Base-by-base conservation (phyloP, 129 eudicot species). In the Rutidosis leptorrhynchoides region DNA sequence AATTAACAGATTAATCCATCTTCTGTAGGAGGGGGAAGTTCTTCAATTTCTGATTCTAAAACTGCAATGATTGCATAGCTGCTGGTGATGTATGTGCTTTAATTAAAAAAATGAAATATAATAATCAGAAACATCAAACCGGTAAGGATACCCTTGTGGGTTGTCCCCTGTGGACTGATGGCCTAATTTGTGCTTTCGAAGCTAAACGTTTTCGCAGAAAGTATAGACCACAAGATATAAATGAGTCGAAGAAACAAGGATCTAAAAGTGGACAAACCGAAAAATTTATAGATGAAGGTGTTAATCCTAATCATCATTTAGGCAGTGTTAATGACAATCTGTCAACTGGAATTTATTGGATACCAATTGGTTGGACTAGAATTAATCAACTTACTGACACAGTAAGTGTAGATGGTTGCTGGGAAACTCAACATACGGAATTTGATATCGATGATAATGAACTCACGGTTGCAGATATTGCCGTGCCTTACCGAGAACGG, bases 161-260 rank as follows among this genome's bases (percentile, higher is more conserved):
- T 52, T 53, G 67, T 59, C 70, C 78, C 46, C 65, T 87, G 17
- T 87, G 95, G 95, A 87, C 88, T 26, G 80, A 84, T 29, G 90
- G 95, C 25, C 85, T 84, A 11, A 72, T 87, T 19, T 87, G 95
- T 69, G 95, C 87, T 16, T 87, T 87, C 58, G 95, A 87, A 70
- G 84, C 76, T 24, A 70, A 79, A 29, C 74, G 75, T 68, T 71
- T 85, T 62, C 72, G 17, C 40, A 77, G 69, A 65, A 84, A 79
- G 65, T 33, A 4, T 25, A 67, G 66, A 61, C 69, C 79, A 60
- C 80, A 72, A 43, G 55, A 49, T 58, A 33, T 58, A 72, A 64
- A 22, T 19, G 74, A 54, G 69, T 43, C n/a, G 69, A 84, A 71
- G 43, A 59, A 78, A 46, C 69, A 60, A 6, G 64, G 48, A 59